Evolutionary conservation across 176 grass and related monocot species (phyloP).

Genomic region (Bothriochloa decipiens): DNA sequence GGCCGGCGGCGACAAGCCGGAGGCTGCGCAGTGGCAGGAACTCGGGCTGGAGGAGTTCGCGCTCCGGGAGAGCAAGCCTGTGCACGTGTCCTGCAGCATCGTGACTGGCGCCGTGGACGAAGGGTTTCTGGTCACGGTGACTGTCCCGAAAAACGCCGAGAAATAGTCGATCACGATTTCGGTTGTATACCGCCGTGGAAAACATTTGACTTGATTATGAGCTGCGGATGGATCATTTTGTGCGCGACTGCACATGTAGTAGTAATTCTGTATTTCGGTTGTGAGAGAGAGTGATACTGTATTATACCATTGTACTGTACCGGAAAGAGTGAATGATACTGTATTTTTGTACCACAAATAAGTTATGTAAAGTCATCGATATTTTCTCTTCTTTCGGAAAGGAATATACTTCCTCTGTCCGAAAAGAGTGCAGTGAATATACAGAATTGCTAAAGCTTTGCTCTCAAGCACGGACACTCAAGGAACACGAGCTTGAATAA

Average conservation of each 20-base stretch:
- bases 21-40: slow-evolving; percentile 52
- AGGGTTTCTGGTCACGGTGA: slow-evolving; percentile 47
- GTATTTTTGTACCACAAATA: neutral
- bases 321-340: neutral
- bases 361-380: neutral
- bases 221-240: neutral
- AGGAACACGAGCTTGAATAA: neutral
- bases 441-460: too few relatives aligned
- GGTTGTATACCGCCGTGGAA: neutral
- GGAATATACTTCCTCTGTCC: neutral
- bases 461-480: too few relatives aligned
- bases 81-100: slow-evolving; percentile 56
- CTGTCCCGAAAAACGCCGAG: slow-evolving; percentile 29
- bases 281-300: neutral
- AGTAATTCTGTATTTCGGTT: neutral
- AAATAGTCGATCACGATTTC: neutral
- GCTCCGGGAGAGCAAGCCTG: slow-evolving; percentile 55
- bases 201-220: neutral
- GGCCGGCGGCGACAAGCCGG: neutral
- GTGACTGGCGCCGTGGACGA: neutral
- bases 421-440: too few relatives aligned
- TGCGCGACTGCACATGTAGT: neutral
- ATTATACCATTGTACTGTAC: neutral
- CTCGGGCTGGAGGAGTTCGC: slow-evolving; percentile 66
- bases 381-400: neutral